These are phyloP conservation scores for Neopestalotiopsis sp. DNA, from an alignment of 2,329 filamentous ascomycete species.

Conservation along the genomic window DNA sequence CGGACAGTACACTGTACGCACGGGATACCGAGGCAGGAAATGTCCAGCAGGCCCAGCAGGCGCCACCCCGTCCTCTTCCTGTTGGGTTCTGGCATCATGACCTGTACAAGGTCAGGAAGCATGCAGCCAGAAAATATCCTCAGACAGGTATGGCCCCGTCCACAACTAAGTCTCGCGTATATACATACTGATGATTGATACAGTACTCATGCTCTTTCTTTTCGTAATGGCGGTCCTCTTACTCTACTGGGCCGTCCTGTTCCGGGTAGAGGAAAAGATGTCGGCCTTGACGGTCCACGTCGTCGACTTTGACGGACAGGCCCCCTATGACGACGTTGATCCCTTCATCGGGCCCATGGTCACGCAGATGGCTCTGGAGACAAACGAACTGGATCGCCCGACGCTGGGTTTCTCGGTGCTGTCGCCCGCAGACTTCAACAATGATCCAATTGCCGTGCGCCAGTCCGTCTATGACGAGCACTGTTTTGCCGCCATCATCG, in stretches of 20 bases:
- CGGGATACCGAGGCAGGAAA: background rate
- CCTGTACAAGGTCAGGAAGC: constrained; percentile 32
- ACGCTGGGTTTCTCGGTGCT: constrained; percentile 57
- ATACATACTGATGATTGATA: background rate
- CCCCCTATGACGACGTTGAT: constrained; percentile 54
- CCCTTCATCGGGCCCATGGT: constrained; percentile 64
- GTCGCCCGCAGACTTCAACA: constrained; percentile 55
- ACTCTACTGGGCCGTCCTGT: constrained; percentile 67
- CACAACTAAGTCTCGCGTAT: background rate
- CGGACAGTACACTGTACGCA: background rate
- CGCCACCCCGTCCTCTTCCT: constrained; percentile 33
- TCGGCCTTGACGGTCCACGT: constrained; percentile 58
- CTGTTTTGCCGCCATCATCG: constrained; percentile 65
- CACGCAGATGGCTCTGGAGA: constrained; percentile 48
- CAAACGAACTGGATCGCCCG: constrained; percentile 40
- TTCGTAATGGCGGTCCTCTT: constrained; percentile 64
- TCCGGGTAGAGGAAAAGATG: constrained; percentile 53
- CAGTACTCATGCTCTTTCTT: constrained; percentile 55
- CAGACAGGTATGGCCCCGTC: constrained; percentile 28
- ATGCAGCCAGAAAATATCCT: constrained; percentile 33
- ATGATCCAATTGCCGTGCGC: constrained; percentile 61
- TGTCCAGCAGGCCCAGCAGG: constrained; percentile 4
- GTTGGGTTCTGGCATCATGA: constrained; percentile 53
- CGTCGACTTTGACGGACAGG: constrained; percentile 67
- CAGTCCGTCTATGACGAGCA: constrained; percentile 64